phyloP scores from a whole-genome alignment of 2,329 filamentous ascomycete species.

The Lecanicillium sp. region DNA sequence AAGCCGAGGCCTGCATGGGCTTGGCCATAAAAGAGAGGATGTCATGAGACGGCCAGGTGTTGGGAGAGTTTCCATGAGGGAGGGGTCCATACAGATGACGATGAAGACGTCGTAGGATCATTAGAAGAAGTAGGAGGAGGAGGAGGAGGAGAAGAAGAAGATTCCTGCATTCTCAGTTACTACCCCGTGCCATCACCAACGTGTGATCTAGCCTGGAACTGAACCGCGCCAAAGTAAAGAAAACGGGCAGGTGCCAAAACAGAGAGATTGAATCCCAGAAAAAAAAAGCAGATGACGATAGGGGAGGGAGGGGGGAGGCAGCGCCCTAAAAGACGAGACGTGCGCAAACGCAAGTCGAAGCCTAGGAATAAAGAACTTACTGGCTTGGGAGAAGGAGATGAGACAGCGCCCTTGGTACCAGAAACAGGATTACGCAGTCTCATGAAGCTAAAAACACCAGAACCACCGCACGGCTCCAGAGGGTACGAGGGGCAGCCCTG shows the following conservation, averaged over 20 bases:
- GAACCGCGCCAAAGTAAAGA: constrained; percentile 3
- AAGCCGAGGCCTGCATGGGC: too few relatives aligned
- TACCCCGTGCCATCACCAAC: constrained; percentile 17
- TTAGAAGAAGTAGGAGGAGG: constrained; percentile 17
- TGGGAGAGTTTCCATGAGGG: neutral
- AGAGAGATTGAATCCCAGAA: neutral
- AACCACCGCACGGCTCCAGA: constrained; percentile 56
- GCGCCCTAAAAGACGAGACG: neutral
- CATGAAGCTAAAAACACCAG: constrained; percentile 59
- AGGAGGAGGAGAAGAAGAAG: constrained; percentile 12
- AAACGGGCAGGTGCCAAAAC: constrained; percentile 1
- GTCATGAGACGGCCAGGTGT: neutral
- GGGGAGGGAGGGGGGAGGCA: too few relatives aligned
- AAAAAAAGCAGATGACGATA: neutral
- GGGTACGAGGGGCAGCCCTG: constrained; percentile 61
- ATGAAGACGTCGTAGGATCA: constrained; percentile 18
- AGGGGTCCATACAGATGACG: constrained; percentile 7
- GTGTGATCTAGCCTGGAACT: constrained; percentile 5
- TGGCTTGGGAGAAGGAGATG: constrained; percentile 1
- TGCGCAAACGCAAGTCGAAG: too few relatives aligned
- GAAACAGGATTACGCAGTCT: constrained; percentile 44
- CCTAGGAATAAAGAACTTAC: constrained; percentile 1
- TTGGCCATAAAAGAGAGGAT: neutral
- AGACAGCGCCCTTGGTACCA: constrained; percentile 38
- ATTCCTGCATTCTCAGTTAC: constrained; percentile 22